phyloP scores from a whole-genome alignment of 768 basidiomycete species.

The Suillus sp. region DNA sequence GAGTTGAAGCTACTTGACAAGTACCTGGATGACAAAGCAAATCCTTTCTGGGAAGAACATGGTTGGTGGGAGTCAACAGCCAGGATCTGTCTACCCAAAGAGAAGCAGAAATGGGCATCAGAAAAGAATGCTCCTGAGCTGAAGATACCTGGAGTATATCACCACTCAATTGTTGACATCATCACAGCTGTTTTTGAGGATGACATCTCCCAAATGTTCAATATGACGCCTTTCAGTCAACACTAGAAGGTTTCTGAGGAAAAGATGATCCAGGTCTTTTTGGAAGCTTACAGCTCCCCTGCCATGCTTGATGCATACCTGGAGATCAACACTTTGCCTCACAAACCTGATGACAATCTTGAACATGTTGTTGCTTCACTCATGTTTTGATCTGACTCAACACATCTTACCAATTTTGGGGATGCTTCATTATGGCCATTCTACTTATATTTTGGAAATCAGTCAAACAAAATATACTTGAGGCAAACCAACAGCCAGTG shows the following conservation, averaged over 20 bases:
- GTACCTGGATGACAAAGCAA: slow-evolving; percentile 1
- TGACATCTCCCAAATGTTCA: not conserved
- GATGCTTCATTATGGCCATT: slow-evolving; percentile 24
- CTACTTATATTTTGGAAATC: slow-evolving; percentile 24
- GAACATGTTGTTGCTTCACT: slow-evolving; percentile 17
- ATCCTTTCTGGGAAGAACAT: slow-evolving; percentile 9
- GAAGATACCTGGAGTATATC: slow-evolving; percentile 10
- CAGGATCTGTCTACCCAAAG: slow-evolving; percentile 14
- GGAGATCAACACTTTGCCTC: slow-evolving; percentile 8
- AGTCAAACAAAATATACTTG: not conserved
- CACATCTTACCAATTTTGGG: slow-evolving; percentile 23
- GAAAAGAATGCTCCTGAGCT: slow-evolving; percentile 10
- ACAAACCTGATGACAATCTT: slow-evolving; percentile 4
- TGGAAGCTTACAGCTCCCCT: slow-evolving; percentile 7
- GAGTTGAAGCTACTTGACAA: slow-evolving; percentile 10
- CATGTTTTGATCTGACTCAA: slow-evolving; percentile 31
- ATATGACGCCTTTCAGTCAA: slow-evolving; percentile 12
- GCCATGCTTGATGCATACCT: not conserved
- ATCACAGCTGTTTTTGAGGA: slow-evolving; percentile 12
- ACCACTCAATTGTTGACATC: slow-evolving; percentile 5
- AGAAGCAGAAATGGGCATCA: not conserved
- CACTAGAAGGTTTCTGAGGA: slow-evolving; percentile 6
- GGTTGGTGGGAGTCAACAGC: slow-evolving; percentile 13
- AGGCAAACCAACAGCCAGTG: not conserved
- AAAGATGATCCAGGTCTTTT: not conserved